Conservation (phyloP, 1,139 yeast species). For the Geotrichum restrictum region DNA sequence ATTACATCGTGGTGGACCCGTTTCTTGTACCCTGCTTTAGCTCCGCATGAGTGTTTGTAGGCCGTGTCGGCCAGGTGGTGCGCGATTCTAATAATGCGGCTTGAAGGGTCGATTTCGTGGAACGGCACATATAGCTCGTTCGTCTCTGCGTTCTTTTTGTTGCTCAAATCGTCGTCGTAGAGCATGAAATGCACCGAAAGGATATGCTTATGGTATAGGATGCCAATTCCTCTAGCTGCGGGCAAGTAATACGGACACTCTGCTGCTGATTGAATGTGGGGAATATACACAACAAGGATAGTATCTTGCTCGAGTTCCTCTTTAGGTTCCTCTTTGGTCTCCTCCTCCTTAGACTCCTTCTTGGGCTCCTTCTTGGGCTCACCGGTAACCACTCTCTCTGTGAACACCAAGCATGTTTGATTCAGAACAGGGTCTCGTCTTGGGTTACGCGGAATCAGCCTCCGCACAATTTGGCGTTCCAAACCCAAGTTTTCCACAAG, state of each 20-base stretch:
- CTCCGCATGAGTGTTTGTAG: conserved; percentile 77
- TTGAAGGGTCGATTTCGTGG: conserved; percentile 34
- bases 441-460: conserved; percentile 87
- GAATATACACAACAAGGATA: conserved; percentile 64
- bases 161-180: conserved; percentile 41
- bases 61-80: conserved; percentile 75
- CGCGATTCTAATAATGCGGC: conserved; percentile 77
- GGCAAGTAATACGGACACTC: conserved; percentile 88
- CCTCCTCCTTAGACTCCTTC: no score
- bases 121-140: conserved; percentile 13
- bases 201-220: conserved; percentile 49
- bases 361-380: no score
- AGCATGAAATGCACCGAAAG: conserved; percentile 82
- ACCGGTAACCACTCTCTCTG: conserved; percentile 22
- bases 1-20: conserved; percentile 85
- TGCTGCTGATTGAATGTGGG: conserved; percentile 59
- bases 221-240: conserved; percentile 74
- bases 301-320: conserved; percentile 43
- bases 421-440: conserved; percentile 75
- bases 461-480: conserved; percentile 58
- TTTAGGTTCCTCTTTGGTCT: no score
- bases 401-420: conserved; percentile 69
- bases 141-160: conserved; percentile 20
- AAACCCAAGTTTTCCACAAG: conserved; percentile 45
- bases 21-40: conserved; percentile 77